A percentile compares a stretch with the other conserved stretches of the same genome.
These are phyloP conservation scores for Fusarium sp. DNA, from an alignment of 2,329 filamentous ascomycete species.

Conservation along the genomic window DNA sequence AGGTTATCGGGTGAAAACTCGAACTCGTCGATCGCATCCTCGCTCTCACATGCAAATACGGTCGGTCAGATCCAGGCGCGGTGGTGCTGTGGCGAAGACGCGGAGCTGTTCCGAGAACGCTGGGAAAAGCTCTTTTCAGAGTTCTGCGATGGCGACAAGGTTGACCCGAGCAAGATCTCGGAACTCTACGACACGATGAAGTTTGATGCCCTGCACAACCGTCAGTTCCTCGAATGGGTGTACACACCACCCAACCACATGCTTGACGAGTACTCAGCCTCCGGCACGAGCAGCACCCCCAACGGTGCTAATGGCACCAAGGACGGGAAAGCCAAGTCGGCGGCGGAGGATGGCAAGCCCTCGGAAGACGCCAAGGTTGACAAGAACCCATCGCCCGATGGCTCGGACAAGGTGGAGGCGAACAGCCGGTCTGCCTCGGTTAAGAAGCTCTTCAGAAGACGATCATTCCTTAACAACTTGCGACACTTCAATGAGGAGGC, in stretches of 20 bases:
- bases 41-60: constrained; percentile 67
- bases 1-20: constrained; percentile 54
- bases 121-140: constrained; percentile 99
- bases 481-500: constrained; percentile 62
- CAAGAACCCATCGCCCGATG: constrained; percentile 45
- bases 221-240: constrained; percentile 95
- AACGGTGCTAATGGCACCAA: constrained; percentile 47
- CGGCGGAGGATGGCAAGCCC: constrained; percentile 51
- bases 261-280: constrained; percentile 68
- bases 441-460: constrained; percentile 63
- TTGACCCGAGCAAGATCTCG: constrained; percentile 97
- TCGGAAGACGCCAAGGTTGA: constrained; percentile 51
- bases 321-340: constrained; percentile 53
- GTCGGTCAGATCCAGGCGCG: constrained; percentile 80
- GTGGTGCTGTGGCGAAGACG: constrained; percentile 97
- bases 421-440: constrained; percentile 48
- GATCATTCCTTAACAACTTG: constrained; percentile 65
- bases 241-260: constrained; percentile 87
- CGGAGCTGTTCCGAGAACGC: constrained; percentile 90
- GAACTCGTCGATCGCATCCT: constrained; percentile 55
- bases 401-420: constrained; percentile 53
- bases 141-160: constrained; percentile 96
- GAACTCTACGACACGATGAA: constrained; percentile 99
- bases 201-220: constrained; percentile 96
- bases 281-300: constrained; percentile 44